Evolutionary conservation across 1,284 basidiomycete species (phyloP).

Genomic region (Boletellus deceptivus): DNA sequence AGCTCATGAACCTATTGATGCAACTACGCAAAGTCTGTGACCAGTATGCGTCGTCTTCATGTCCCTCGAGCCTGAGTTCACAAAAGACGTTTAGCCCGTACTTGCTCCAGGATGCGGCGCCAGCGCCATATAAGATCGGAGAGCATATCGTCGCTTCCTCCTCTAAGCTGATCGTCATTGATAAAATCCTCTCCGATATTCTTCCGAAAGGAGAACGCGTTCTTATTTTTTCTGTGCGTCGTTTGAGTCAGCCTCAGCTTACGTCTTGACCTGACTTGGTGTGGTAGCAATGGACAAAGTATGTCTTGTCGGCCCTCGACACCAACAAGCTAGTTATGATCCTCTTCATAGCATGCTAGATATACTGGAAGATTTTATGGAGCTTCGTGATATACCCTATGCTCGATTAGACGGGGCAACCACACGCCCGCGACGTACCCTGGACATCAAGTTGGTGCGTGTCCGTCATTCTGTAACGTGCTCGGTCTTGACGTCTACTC

Average conservation of each 20-base stretch:
- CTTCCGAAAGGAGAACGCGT: conserved; percentile 81
- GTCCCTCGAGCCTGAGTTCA: not conserved
- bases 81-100: conserved; percentile 44
- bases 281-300: conserved; percentile 55
- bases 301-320: conserved; percentile 5
- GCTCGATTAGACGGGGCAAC: conserved; percentile 76
- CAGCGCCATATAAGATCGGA: conserved; percentile 49
- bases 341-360: conserved; percentile 70
- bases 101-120: conserved; percentile 48
- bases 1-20: conserved; percentile 58
- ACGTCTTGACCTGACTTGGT: conserved; percentile 2
- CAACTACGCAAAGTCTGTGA: conserved; percentile 58
- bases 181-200: conserved; percentile 73
- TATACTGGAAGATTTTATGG: conserved; percentile 81
- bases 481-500: conserved; percentile 4
- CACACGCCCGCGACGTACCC: conserved; percentile 47
- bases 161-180: conserved; percentile 75
- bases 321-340: not conserved
- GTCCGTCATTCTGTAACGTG: not conserved
- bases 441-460: conserved; percentile 56
- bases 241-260: not conserved
- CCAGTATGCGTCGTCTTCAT: conserved; percentile 39
- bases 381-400: conserved; percentile 67
- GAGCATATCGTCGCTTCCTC: conserved; percentile 59
- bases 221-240: conserved; percentile 77